Evolutionary conservation across 169 alveolate genomes (phyloP).

Genomic region (Amoebophrya sp.): DNA sequence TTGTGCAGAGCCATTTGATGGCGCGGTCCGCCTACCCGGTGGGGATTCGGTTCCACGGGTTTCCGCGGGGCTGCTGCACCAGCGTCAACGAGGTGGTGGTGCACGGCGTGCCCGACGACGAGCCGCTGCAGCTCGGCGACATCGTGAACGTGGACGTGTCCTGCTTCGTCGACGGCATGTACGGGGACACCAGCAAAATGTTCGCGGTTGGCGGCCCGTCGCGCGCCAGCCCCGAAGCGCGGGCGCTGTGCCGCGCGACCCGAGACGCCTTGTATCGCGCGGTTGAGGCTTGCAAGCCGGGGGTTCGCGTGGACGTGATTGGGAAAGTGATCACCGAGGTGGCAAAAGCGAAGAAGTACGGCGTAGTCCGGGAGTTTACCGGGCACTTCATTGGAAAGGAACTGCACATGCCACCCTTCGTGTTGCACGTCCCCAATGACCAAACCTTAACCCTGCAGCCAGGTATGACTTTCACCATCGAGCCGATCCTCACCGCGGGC

Average conservation of each 20-base stretch:
- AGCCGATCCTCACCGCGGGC: slow-evolving; percentile 80
- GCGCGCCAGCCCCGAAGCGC: slow-evolving; percentile 55
- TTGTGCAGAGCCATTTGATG: not conserved
- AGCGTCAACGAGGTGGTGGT: slow-evolving; percentile 76
- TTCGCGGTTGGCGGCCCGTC: slow-evolving; percentile 52
- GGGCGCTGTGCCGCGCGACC: slow-evolving; percentile 50
- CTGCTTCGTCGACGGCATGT: slow-evolving; percentile 74
- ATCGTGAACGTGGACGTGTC: slow-evolving; percentile 81
- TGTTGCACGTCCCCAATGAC: slow-evolving; percentile 63
- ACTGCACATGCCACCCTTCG: slow-evolving; percentile 83
- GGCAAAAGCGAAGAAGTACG: not conserved
- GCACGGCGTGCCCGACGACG: slow-evolving; percentile 85
- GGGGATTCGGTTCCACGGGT: slow-evolving; percentile 81
- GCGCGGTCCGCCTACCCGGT: slow-evolving; percentile 76
- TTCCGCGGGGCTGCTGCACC: slow-evolving; percentile 85
- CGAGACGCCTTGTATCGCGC: slow-evolving; percentile 65
- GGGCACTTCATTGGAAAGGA: slow-evolving; percentile 87
- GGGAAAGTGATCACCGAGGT: slow-evolving; percentile 69
- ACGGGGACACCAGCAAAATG: slow-evolving; percentile 61
- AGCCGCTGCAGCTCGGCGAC: slow-evolving; percentile 76
- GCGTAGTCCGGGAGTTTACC: slow-evolving; percentile 58
- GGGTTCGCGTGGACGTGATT: slow-evolving; percentile 64
- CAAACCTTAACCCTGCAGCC: slow-evolving; percentile 58
- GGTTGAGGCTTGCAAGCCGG: slow-evolving; percentile 75
- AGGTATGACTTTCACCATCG: slow-evolving; percentile 75